phyloP scores from a whole-genome alignment of 331 rosid species.

The Erythrophleum ivorense region DNA sequence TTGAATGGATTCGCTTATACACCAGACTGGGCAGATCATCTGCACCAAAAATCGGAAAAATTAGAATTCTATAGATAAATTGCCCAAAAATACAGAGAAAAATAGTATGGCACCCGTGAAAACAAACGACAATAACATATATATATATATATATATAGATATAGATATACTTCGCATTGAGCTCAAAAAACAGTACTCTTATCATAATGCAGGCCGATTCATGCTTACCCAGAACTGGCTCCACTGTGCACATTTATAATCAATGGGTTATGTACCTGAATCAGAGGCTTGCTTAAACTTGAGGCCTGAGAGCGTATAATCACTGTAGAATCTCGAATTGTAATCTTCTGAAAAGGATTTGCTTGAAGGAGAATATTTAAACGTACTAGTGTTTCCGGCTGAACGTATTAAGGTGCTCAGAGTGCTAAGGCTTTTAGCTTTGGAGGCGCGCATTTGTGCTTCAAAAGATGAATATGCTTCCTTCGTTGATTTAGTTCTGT shows the following conservation, averaged over 20 bases:
- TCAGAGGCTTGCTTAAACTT: slow-evolving; percentile 40
- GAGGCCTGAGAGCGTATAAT: slow-evolving; percentile 45
- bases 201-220: neutral
- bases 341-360: slow-evolving; percentile 19
- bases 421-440: slow-evolving; percentile 48
- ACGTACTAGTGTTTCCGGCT: slow-evolving; percentile 32
- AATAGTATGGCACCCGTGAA: neutral
- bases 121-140: neutral
- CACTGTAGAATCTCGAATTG: slow-evolving; percentile 21
- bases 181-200: neutral
- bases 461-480: neutral
- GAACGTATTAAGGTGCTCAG: slow-evolving; percentile 46
- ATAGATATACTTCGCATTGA: neutral
- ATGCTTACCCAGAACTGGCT: slow-evolving; percentile 8
- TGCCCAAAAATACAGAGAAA: neutral
- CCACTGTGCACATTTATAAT: neutral
- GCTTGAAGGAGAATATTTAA: slow-evolving; percentile 6
- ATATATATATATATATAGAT: neutral
- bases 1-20: slow-evolving; percentile 49
- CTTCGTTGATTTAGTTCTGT: neutral
- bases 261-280: slow-evolving; percentile 49
- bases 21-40: slow-evolving; percentile 48
- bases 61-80: neutral
- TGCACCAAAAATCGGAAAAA: slow-evolving; percentile 48
- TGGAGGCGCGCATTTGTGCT: slow-evolving; percentile 50